Base-by-base conservation (phyloP, 1,284 basidiomycete genomes). In the Puccinia polysora region DNA sequence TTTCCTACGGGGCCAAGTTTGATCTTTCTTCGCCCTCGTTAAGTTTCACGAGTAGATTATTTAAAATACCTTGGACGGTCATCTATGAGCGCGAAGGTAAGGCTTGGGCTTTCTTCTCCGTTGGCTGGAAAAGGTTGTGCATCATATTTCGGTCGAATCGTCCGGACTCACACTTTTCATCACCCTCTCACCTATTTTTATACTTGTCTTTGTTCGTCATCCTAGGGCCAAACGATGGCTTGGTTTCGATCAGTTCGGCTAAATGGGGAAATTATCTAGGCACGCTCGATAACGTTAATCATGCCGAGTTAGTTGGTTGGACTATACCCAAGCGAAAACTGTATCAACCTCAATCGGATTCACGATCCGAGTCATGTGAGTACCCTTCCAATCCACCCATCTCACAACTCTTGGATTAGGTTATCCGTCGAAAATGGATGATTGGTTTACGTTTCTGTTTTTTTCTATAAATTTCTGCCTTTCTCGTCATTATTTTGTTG, bases 1-100 rank as follows among this genome's bases (percentile, higher is more conserved):
- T 89, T 77, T 91, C 89, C 77, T 97, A 91, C 89, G 94, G 94
- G 10, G 93, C 94, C 4, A 84, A 84, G 25, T 94, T 92, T 79
- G 85, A 89, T n/a, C n/a, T n/a, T n/a, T n/a, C n/a, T n/a, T n/a
- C n/a, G 14, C 92, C 94, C 2, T 89, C 90, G 0, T 58, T 58
- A 38, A 38, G n/a, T n/a, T n/a, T n/a, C n/a, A 82, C 94, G 71
- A 86, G 94, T 55, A 90, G 94, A 80, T 89, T 90, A 0, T 92
- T 90, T 86, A 68, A 34, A 40, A 38, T 6, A 10, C 45, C 52
- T 6, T 49, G 43, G 36, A 45, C n/a, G 18, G 30, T 73, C 43
- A 43, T 56, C 18, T 45, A 49, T 25, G 38, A 62, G 50, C 28
- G 49, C 36, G 69, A 53, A 58, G 70, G 56, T 59, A 20, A 34